These are phyloP conservation scores for Botrytis galanthina DNA, from an alignment of 2,329 filamentous ascomycete genomes.

Conservation along the genomic window DNA sequence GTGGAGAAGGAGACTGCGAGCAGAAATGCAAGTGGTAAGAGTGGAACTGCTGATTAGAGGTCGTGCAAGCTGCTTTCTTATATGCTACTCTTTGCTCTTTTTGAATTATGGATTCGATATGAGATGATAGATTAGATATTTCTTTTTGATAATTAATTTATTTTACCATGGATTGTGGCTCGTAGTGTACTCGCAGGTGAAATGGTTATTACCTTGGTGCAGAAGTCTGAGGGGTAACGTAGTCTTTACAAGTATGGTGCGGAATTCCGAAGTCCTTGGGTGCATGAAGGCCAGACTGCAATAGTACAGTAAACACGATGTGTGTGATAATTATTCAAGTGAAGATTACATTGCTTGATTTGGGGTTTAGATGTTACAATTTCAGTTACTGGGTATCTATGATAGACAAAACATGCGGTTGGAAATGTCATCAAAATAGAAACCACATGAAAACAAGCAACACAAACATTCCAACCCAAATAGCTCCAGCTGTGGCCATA, in stretches of 20 bases:
- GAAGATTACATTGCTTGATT: background rate
- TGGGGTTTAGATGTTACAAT: too few species aligned
- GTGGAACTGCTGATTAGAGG: conserved; percentile 44
- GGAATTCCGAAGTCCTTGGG: background rate
- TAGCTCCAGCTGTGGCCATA: background rate
- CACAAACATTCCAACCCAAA: background rate
- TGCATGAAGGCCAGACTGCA: background rate
- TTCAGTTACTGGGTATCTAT: background rate
- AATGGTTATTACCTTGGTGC: background rate
- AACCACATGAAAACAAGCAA: background rate
- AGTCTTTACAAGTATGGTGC: background rate
- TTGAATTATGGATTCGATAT: background rate
- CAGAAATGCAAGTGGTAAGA: conserved; percentile 58
- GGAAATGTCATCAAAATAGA: background rate
- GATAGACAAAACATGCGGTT: background rate
- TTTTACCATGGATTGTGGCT: background rate
- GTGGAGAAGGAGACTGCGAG: conserved; percentile 53
- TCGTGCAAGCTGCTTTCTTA: background rate
- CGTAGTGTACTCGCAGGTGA: background rate
- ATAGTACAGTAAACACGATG: background rate
- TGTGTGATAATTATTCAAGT: background rate
- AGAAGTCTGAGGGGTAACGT: background rate
- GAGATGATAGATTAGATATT: background rate
- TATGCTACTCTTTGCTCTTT: background rate
- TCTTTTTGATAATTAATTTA: background rate